Evolutionary conservation across 2,329 filamentous ascomycete genomes (phyloP), one percentile per base, ranked within the genome.

Genomic region (Alternaria panax): DNA sequence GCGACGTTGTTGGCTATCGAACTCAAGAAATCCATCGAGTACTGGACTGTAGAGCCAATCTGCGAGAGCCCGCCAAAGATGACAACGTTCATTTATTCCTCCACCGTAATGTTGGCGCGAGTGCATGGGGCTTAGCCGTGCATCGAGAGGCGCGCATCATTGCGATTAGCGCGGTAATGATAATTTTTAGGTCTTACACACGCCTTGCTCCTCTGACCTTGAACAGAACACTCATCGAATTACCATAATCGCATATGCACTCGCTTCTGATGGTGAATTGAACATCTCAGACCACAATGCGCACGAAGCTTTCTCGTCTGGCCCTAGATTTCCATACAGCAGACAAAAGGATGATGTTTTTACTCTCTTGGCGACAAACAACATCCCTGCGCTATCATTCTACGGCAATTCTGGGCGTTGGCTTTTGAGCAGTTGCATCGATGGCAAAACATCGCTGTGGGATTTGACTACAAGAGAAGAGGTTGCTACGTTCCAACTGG

Each of bases 111-210:
- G 92, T 97, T 2, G 86, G 87, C 1, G 80, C 79, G 24, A 94
- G 92, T 60, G 94, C 93, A 2, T 99, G 95, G 95, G 95, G 94
- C 0, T 79, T 97, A 47, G 90, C 92, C 7, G 85, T 97, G 11
- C 94, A 98, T 75, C 85, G 87, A 62, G 81, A 88, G 63, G 92
- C 92, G n/a, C 88, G 93, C 0, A 81, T 97, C 62, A 90, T 99
- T 63, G 95, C 94, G 0, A 89, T 96, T 38, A 92, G 91, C 68
- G 88, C 91, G 0, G 45, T 48, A 45, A 48, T 36, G 28, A 48
- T 5, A n/a, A n/a, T 4, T 11, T 24, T 16, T 3, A 24, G 3
- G 16, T 5, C 20, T 25, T 20, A 34, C 30, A 34, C 20, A 3
- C 16, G 14, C 16, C 18, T 20, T 48, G 6, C 28, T 25, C 45